A percentile compares a stretch with the other conserved stretches of the same genome.
These are phyloP conservation scores for Amanita rimosa DNA, from an alignment of 768 basidiomycete species.

Conservation along the genomic window DNA sequence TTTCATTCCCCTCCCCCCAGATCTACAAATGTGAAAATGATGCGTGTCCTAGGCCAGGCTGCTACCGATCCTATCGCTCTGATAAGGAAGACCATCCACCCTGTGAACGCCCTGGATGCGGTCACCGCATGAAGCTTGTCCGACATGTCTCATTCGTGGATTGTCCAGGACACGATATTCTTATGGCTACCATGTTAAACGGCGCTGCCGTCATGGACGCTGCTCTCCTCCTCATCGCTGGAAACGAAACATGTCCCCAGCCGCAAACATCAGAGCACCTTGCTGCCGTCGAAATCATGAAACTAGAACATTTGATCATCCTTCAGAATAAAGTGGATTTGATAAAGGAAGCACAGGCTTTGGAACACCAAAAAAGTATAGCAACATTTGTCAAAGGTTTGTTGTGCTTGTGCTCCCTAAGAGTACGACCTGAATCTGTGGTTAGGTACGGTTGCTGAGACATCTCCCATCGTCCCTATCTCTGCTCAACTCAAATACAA, in stretches of 20 bases:
- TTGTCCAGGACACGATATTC: conserved; percentile 96
- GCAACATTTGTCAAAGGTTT: conserved; percentile 88
- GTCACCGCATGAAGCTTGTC: conserved; percentile 79
- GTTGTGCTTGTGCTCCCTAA: conserved; percentile 9
- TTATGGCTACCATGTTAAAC: conserved; percentile 99
- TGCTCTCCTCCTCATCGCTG: conserved; percentile 88
- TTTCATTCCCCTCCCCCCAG: conserved; percentile 25
- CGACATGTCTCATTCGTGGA: conserved; percentile 99
- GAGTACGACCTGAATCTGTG: not conserved
- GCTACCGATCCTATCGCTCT: conserved; percentile 88
- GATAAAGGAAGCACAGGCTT: conserved; percentile 88
- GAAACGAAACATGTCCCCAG: conserved; percentile 98
- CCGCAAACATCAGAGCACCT: conserved; percentile 98
- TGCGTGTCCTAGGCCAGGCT: conserved; percentile 86
- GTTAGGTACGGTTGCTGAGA: conserved; percentile 92
- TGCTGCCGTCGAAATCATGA: conserved; percentile 99
- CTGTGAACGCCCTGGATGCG: conserved; percentile 91
- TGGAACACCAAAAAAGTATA: conserved; percentile 96
- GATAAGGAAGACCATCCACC: conserved; percentile 90
- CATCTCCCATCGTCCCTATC: conserved; percentile 96
- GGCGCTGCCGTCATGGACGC: conserved; percentile 99
- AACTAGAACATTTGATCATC: conserved; percentile 94
- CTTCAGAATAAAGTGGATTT: conserved; percentile 98
- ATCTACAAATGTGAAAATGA: conserved; percentile 98
- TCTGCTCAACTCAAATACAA: conserved; percentile 99